Evolutionary conservation across 1,139 yeast species (phyloP), one percentile per base, ranked within the genome.

Genomic region (Saccharomycopsis phalli): DNA sequence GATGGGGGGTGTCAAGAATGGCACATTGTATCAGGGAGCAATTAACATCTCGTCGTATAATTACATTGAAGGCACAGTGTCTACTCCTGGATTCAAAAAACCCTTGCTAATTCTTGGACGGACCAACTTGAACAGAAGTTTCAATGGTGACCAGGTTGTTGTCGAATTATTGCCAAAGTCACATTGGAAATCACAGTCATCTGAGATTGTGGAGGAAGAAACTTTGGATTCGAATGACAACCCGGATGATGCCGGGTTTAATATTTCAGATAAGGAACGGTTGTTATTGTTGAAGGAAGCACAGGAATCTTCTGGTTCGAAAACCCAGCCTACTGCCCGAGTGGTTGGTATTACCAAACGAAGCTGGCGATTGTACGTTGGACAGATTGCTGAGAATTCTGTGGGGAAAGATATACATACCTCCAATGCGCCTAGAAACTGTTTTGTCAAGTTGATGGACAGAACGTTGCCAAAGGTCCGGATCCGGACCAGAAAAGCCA

Each of bases 361-460:
- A 59, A 84, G 93, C 45, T 93, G 98, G 98, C 74, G 98, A 59
- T 79, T 81, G 51, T 93, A 88, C 54, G 98, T 91, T 37, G 98
- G 98, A 14, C 97, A 88, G 58, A 72, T 93, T 48, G 82, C 93
- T 4, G 82, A 93, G 34, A 72, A 80, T 27, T 80, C 94, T 3
- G 81, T 82, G 1, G 70, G 78, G 30, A 64, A 65, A 17, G 71
- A 71, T 36, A n/a, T n/a, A 4, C 19, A 10, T 4, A 54, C 54
- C 32, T 49, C 58, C n/a, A 62, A 62, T 44, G 72, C 94, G 4
- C 73, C 84, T 16, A 80, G 80, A 54, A 75, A 76, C 36, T 91
- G 94, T 44, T 81, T 91, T 56, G 94, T 91, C 6, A 69, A 81
- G 40, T 71, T 94, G 47, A 80, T 91, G 91, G 97, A 93, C 59